These are phyloP conservation scores for Camellia lanceoleosa DNA, from an alignment of 148 eudicot genomes.

Conservation along the genomic window DNA sequence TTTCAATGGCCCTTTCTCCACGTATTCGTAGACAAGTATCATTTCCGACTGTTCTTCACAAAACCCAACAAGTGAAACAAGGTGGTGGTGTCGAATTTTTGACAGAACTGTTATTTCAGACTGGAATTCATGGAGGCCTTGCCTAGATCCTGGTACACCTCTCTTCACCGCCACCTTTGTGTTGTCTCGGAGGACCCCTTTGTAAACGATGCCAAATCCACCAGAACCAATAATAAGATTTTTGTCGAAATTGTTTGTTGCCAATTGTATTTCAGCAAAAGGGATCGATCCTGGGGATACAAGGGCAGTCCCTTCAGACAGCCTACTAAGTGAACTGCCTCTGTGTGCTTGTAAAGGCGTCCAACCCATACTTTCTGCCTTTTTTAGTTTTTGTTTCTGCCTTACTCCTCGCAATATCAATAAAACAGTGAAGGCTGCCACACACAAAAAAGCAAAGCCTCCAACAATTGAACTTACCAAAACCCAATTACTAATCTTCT, in stretches of 20 bases:
- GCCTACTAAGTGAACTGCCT: constrained; percentile 58
- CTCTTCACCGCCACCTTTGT: constrained; percentile 80
- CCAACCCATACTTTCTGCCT: constrained; percentile 72
- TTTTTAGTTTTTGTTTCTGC: constrained; percentile 45
- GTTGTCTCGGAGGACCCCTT: constrained; percentile 63
- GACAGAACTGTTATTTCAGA: constrained; percentile 80
- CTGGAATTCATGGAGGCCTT: constrained; percentile 93
- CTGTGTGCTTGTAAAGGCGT: constrained; percentile 47
- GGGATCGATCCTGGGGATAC: constrained; percentile 62
- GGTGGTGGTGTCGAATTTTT: constrained; percentile 80
- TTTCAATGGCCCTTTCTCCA: constrained; percentile 82
- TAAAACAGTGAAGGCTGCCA: constrained; percentile 33
- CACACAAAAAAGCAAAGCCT: constrained; percentile 36
- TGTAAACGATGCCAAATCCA: constrained; percentile 93
- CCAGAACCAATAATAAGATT: constrained; percentile 73
- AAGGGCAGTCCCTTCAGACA: constrained; percentile 46
- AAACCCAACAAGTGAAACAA: constrained; percentile 86
- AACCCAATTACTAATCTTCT: constrained; percentile 38
- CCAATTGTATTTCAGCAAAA: constrained; percentile 66
- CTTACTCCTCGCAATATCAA: constrained; percentile 36
- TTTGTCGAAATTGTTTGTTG: constrained; percentile 77
- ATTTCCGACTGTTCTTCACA: constrained; percentile 95
- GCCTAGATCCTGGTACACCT: constrained; percentile 87
- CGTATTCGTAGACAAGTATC: constrained; percentile 90
- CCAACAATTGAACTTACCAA: constrained; percentile 54